phyloP scores from a whole-genome alignment of 73 alveolate genomes.

The Tetrahymena borealis region DNA sequence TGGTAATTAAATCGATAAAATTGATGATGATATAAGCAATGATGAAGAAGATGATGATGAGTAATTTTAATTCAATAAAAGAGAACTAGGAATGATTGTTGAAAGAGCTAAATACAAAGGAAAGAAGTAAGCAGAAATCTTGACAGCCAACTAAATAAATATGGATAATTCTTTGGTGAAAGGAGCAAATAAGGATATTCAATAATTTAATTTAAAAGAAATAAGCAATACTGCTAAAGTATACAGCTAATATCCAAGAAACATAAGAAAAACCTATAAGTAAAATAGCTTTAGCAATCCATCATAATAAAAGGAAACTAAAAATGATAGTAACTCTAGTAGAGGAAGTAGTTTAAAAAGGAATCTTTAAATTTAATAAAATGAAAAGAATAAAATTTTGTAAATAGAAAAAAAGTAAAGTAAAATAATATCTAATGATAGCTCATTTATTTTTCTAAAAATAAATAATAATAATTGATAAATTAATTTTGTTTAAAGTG shows the following conservation, averaged over 20 bases:
- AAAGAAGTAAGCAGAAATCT: background rate
- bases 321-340: background rate
- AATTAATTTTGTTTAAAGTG: background rate
- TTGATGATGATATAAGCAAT: background rate
- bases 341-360: background rate
- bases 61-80: background rate
- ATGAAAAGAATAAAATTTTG: background rate
- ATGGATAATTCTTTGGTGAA: background rate
- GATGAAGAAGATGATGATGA: background rate
- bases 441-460: background rate
- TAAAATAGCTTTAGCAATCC: background rate
- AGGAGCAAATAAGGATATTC: background rate
- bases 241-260: background rate
- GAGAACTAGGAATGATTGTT: background rate
- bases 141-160: background rate
- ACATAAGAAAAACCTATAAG: background rate
- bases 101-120: background rate
- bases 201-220: background rate
- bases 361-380: background rate
- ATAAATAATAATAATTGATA: background rate
- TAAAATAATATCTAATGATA: background rate
- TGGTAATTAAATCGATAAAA: background rate
- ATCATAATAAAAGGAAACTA: background rate
- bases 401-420: background rate
- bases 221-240: background rate